Conservation (phyloP, 108 stramenopile species). For the Fistulifera pelliculosa region DNA sequence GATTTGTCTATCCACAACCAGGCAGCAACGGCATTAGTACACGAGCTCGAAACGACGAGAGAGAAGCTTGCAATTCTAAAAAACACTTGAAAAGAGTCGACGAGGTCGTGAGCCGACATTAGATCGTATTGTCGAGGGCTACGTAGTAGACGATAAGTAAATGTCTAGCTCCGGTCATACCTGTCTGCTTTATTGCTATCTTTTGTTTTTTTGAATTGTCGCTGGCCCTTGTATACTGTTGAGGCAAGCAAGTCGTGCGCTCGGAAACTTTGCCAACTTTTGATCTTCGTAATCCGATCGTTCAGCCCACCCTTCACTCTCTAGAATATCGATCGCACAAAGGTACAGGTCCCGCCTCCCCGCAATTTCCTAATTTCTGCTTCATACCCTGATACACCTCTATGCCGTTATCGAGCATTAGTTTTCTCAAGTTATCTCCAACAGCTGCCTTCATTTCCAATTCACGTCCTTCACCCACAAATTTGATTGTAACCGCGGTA, state of each 20-base stretch:
- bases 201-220: conserved; percentile 38
- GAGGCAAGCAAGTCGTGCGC: conserved; percentile 52
- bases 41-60: conserved; percentile 14
- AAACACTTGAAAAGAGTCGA: conserved; percentile 9
- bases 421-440: conserved; percentile 70
- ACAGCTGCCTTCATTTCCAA: conserved; percentile 47
- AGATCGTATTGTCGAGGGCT: neutral
- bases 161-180: no score
- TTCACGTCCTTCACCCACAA: conserved; percentile 50
- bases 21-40: conserved; percentile 5
- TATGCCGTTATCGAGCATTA: conserved; percentile 51
- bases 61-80: conserved; percentile 16
- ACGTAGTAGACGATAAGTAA: neutral
- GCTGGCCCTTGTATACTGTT: conserved; percentile 79
- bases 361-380: conserved; percentile 71
- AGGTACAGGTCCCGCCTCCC: conserved; percentile 68
- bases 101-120: neutral
- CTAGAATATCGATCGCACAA: conserved; percentile 63
- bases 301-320: conserved; percentile 50
- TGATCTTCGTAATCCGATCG: conserved; percentile 61
- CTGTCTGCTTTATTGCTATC: conserved; percentile 6
- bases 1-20: neutral
- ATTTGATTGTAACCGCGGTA: conserved; percentile 45
- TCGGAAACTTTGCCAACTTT: conserved; percentile 40
- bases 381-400: conserved; percentile 75